phyloP scores from a whole-genome alignment of 306 rosid species.

The Medicago ruthenica region DNA sequence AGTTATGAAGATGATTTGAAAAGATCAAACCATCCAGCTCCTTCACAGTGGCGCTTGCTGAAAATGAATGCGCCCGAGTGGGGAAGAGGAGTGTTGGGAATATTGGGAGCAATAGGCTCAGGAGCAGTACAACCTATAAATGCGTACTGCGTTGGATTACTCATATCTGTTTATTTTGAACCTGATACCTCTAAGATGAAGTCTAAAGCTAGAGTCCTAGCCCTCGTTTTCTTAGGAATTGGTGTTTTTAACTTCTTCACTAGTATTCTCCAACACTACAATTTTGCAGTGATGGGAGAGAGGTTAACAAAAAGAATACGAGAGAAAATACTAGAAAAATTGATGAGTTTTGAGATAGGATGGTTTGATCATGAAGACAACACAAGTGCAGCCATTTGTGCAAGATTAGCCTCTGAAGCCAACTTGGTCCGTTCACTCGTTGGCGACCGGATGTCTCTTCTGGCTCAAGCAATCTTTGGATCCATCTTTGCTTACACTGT shows the following conservation, averaged over 20 bases:
- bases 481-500: slow-evolving; percentile 69
- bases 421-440: slow-evolving; percentile 87
- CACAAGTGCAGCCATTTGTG: slow-evolving; percentile 89
- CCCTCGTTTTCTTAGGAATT: slow-evolving; percentile 72
- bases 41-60: slow-evolving; percentile 77
- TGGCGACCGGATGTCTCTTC: slow-evolving; percentile 76
- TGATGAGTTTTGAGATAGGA: slow-evolving; percentile 85
- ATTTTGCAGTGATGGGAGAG: slow-evolving; percentile 85
- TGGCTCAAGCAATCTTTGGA: slow-evolving; percentile 81
- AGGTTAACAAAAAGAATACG: slow-evolving; percentile 77
- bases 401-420: slow-evolving; percentile 80
- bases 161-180: slow-evolving; percentile 72
- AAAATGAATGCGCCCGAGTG: slow-evolving; percentile 86
- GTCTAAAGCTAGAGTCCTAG: slow-evolving; percentile 62
- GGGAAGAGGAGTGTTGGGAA: slow-evolving; percentile 74
- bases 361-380: slow-evolving; percentile 90
- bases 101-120: slow-evolving; percentile 83
- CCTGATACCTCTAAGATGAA: slow-evolving; percentile 53
- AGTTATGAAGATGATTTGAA: slow-evolving; percentile 54
- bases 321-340: slow-evolving; percentile 69
- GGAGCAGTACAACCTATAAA: slow-evolving; percentile 89
- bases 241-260: slow-evolving; percentile 80
- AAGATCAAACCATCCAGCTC: slow-evolving; percentile 54
- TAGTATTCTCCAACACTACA: slow-evolving; percentile 79
- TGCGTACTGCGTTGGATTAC: slow-evolving; percentile 80